Base-by-base conservation (phyloP, 139 green algal genomes). In the Parachlorella kessleri region DNA sequence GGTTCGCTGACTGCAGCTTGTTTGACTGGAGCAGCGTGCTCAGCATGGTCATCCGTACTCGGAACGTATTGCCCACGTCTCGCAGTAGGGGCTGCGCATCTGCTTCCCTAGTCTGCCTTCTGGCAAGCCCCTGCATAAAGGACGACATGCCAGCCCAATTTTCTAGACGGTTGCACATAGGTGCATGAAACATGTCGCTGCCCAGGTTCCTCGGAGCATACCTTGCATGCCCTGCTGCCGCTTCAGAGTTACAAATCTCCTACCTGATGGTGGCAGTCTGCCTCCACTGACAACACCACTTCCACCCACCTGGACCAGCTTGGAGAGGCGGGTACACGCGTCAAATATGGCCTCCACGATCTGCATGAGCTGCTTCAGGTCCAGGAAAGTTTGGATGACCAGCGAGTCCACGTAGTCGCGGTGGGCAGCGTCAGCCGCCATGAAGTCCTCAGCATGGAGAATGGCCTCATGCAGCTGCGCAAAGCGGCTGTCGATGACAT, bases 401-500 rank as follows among this genome's bases (percentile, higher is more conserved):
- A 32, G 6, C 10, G 26, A 38, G 32, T 55, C 55, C 28, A 78
- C 41, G 76, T 92, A 97, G 8, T 38, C 38, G 6, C 88, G 24
- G 64, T 97, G 93, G 24, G 90, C 85, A 5, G 83, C 76, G 75
- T 93, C 87, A 6, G 90, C 87, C 64, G 93, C 87, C 7, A 55
- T 85, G 75, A 95, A 95, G 78, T 95, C 92, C 54, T 87, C 69
- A 14, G 91, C 91, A 32, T 81, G 70, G 0, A 69, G 76, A 4
- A 98, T 81, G 7, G 76, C 70, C 5, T 84, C 38, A 36, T 83
- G 68, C 76, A 98, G 86, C 54, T 76, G 38, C 0, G 37, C 69
- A 59, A 84, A 92, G 80, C 89, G 85, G 28, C 83, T 78, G 72
- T 96, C 93, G 18, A 97, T 91, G 37, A 98, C 94, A 40, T 98